Evolutionary conservation across 352 stramenopile genomes (phyloP).

Genomic region (Phytophthora hybrid): DNA sequence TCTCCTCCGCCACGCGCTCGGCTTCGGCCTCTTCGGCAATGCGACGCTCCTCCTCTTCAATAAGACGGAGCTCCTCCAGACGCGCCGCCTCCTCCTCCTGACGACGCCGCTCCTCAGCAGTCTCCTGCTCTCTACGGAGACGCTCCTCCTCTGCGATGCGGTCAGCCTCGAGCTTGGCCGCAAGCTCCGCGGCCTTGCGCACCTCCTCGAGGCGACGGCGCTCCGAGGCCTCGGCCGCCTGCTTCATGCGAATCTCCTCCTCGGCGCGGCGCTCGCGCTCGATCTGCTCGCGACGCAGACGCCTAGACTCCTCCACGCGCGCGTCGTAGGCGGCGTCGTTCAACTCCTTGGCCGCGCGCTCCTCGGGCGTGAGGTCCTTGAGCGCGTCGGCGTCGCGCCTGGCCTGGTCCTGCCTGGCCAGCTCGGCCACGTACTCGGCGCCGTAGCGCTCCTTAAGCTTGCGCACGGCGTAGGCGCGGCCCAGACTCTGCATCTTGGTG

Average conservation of each 20-base stretch:
- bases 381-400: conserved; percentile 71
- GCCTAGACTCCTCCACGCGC: conserved; percentile 81
- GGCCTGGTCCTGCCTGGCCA: conserved; percentile 71
- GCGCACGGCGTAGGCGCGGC: conserved; percentile 80
- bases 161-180: conserved; percentile 43
- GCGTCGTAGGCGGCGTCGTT: conserved; percentile 77
- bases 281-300: conserved; percentile 80
- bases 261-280: conserved; percentile 68
- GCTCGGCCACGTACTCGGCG: conserved; percentile 82
- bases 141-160: conserved; percentile 50
- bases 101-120: conserved; percentile 31
- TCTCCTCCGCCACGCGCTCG: conserved; percentile 39
- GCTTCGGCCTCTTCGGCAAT: conserved; percentile 42
- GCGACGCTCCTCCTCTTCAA: conserved; percentile 49
- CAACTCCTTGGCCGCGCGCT: conserved; percentile 56
- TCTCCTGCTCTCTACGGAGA: conserved; percentile 24
- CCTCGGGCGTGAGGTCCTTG: conserved; percentile 69
- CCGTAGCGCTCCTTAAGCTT: conserved; percentile 69
- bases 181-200: conserved; percentile 42
- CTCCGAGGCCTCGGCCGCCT: conserved; percentile 55
- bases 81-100: conserved; percentile 36
- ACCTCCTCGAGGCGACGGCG: conserved; percentile 50
- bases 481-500: conserved; percentile 86
- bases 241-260: conserved; percentile 59
- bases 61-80: conserved; percentile 36